Base-by-base conservation (phyloP, 2,329 filamentous ascomycete genomes). In the Pseudogymnoascus sp. region DNA sequence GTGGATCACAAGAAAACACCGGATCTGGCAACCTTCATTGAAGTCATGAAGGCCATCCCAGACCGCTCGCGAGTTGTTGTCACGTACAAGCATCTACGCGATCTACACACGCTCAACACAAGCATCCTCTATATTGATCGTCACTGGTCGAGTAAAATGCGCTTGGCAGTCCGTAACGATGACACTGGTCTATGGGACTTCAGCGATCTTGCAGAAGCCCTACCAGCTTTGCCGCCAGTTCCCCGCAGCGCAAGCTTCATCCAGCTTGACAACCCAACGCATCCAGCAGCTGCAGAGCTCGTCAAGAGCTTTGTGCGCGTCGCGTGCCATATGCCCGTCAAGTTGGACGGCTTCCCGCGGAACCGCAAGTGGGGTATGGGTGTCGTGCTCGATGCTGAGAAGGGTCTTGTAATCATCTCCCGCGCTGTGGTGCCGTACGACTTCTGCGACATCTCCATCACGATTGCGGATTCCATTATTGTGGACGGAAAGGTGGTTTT, bases 341-440 rank as follows among this genome's bases (percentile, higher is more conserved):
- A 97, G 80, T 83, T 99, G 8, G 95, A 99, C 74, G 95, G 95
- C n/a, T 99, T 96, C 74, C 96, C 95, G 5, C 91, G 95, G 74
- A 91, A 95, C 68, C 84, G 92, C 59, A 95, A 96, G 77, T 95
- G 92, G 78, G 95, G 95, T 0, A 97, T 96, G 81, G 95, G 95
- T 40, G 79, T 99, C 38, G 93, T 99, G n/a, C 90, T 99, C 66
- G 95, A 99, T 76, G 95, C 96, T 0, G 91, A 96, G 65, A 93
- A 97, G 78, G 95, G 95, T 16, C 82, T 99, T 16, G 95, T 99
- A 6, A 84, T 97, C 65, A 93, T 97, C 62, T 97, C 95, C 1
- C 81, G 95, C 72, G 93, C 96, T 1, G 91, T 97, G 67, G 90
- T 99, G 19, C 95, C 95, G 1, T 97, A 97, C 72, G 92, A 99